These are phyloP conservation scores for Lipomyces yarrowii DNA, from an alignment of 1,139 yeast genomes.

Conservation along the genomic window DNA sequence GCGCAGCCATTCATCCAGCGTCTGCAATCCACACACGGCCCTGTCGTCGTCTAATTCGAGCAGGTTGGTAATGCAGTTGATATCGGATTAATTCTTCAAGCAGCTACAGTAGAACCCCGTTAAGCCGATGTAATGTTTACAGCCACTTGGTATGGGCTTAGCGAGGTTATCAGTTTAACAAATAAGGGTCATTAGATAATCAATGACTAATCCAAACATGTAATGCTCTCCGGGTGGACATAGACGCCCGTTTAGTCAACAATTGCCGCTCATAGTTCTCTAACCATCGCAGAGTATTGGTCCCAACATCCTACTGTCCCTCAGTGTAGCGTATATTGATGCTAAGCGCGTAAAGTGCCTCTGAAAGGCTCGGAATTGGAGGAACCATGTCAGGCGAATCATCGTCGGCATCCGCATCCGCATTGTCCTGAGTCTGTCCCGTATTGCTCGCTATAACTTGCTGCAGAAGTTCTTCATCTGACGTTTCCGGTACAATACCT, in stretches of 20 bases:
- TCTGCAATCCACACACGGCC: neutral
- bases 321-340: constrained; percentile 46
- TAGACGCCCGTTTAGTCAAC: no score
- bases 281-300: no score
- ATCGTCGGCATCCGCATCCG: neutral
- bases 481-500: neutral
- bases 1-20: neutral
- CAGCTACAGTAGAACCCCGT: neutral
- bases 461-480: constrained; percentile 6
- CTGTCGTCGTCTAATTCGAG: neutral
- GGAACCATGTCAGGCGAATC: neutral
- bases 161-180: neutral
- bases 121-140: neutral
- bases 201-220: no score
- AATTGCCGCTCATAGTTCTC: no score
- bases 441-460: neutral
- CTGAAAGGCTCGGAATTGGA: neutral
- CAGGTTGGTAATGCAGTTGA: neutral
- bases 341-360: neutral
- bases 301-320: constrained; percentile 32
- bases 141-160: neutral
- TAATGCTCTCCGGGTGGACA: no score
- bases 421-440: constrained; percentile 5
- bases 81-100: no score
- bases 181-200: no score